Percentiles rank a stretch among this genome's conserved stretches.
Evolutionary conservation across 352 stramenopile genomes (phyloP).

Genomic region (Chrysophaeum taylorii): DNA sequence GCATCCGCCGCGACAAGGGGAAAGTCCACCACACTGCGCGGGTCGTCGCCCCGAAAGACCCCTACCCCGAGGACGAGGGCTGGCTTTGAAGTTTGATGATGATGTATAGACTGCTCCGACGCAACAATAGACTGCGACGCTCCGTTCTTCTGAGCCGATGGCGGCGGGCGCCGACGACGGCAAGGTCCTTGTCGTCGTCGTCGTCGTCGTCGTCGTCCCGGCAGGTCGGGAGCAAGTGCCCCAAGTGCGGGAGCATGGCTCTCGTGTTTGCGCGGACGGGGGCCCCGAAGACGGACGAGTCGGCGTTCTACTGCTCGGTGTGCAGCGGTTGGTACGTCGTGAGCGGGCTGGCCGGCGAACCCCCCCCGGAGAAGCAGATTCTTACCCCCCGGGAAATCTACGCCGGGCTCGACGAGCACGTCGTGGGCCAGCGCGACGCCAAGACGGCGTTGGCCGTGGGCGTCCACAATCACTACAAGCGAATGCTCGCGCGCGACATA

Average conservation of each 20-base stretch:
- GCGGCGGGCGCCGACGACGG: too few species aligned
- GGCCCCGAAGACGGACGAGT: not conserved
- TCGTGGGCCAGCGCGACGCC: conserved; percentile 90
- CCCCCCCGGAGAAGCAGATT: conserved; percentile 27
- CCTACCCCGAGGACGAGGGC: too few species aligned
- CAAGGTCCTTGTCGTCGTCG: too few species aligned
- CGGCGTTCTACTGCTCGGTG: not conserved
- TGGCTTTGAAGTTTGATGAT: too few species aligned
- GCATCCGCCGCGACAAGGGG: too few species aligned
- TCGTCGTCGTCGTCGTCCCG: too few species aligned
- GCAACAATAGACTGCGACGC: too few species aligned
- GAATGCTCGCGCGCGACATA: conserved; percentile 40
- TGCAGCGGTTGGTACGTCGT: conserved; percentile 1
- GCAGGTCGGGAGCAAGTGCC: too few species aligned
- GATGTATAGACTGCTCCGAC: too few species aligned
- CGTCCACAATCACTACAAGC: conserved; percentile 97
- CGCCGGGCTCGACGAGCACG: conserved; percentile 84
- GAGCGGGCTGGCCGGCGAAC: not conserved
- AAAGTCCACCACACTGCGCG: too few species aligned
- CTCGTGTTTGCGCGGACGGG: not conserved
- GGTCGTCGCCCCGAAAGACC: too few species aligned
- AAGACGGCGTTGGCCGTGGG: conserved; percentile 88
- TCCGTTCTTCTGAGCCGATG: too few species aligned
- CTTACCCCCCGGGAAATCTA: conserved; percentile 82
- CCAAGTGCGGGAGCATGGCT: not conserved